These are phyloP conservation scores for Trichoderma koningii DNA, from an alignment of 2,329 filamentous ascomycete species.

Conservation along the genomic window DNA sequence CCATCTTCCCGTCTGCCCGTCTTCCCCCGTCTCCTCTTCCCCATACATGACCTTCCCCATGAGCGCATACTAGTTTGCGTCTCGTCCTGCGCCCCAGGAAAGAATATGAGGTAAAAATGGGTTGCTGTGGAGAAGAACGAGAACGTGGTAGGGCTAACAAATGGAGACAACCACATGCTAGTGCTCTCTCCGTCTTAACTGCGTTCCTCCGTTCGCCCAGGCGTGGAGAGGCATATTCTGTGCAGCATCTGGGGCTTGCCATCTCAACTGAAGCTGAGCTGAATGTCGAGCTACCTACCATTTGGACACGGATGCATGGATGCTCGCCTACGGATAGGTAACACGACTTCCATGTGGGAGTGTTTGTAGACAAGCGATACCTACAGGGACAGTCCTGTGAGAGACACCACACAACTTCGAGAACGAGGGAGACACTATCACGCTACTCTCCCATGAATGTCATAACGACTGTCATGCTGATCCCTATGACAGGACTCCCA, in stretches of 20 bases:
- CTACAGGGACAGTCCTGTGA: not conserved
- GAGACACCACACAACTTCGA: not conserved
- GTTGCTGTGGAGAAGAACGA: not conserved
- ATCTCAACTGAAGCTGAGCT: not conserved
- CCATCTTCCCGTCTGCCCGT: not conserved
- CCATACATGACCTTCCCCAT: conserved; percentile 17
- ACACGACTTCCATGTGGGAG: too few species aligned
- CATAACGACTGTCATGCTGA: not conserved
- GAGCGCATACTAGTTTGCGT: conserved; percentile 3
- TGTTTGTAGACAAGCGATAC: too few species aligned
- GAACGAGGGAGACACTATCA: not conserved
- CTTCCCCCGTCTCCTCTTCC: not conserved
- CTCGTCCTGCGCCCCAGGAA: conserved; percentile 25
- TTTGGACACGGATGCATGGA: not conserved
- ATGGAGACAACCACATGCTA: conserved; percentile 4
- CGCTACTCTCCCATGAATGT: not conserved
- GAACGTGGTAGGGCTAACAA: not conserved
- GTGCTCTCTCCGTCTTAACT: not conserved
- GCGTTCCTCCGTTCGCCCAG: not conserved
- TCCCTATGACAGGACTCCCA: not conserved
- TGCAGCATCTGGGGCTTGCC: too few species aligned
- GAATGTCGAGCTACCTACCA: too few species aligned
- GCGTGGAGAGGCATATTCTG: not conserved
- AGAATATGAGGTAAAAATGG: not conserved
- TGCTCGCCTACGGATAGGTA: too few species aligned